Evolutionary conservation across 2,329 filamentous ascomycete genomes (phyloP).

Genomic region (Fonsecaea erecta): DNA sequence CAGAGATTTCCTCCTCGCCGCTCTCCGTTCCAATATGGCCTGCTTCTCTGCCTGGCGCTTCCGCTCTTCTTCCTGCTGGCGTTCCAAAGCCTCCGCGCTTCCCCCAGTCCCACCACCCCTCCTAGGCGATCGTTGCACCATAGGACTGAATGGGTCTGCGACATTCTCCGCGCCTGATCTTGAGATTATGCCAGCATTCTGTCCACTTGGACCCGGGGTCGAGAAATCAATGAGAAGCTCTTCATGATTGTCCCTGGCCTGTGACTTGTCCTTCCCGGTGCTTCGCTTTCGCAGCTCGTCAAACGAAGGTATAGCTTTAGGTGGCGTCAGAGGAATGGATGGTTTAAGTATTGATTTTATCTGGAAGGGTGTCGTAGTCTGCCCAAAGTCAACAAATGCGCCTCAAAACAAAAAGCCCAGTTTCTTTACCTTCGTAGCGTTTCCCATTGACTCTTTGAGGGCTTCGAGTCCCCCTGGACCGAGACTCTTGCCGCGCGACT

Average conservation of each 20-base stretch:
- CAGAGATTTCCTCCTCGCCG: constrained; percentile 88
- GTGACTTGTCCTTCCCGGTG: constrained; percentile 43
- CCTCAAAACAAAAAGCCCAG: constrained; percentile 10
- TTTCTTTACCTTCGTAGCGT: constrained; percentile 73
- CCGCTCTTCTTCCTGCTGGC: constrained; percentile 71
- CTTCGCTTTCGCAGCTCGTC: constrained; percentile 55
- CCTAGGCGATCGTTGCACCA: constrained; percentile 24
- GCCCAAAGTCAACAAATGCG: constrained; percentile 34
- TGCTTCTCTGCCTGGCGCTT: constrained; percentile 62
- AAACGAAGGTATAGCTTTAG: constrained; percentile 67
- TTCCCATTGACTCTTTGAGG: constrained; percentile 74
- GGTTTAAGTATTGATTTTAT: constrained; percentile 80
- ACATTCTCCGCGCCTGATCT: constrained; percentile 58
- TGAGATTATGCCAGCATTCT: constrained; percentile 46
- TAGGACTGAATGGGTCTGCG: constrained; percentile 38
- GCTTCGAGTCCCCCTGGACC: constrained; percentile 88
- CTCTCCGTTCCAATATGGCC: constrained; percentile 72
- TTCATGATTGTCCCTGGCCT: constrained; percentile 33
- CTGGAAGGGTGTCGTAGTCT: constrained; percentile 48
- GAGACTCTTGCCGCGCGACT: constrained; percentile 92
- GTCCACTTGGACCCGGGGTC: constrained; percentile 44
- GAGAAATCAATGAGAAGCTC: constrained; percentile 51
- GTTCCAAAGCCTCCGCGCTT: constrained; percentile 53
- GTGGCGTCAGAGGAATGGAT: constrained; percentile 68
- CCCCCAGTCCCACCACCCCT: constrained; percentile 2